Evolutionary conservation across 2,329 filamentous ascomycete genomes (phyloP).

Genomic region (Parafenestella ontariensis): DNA sequence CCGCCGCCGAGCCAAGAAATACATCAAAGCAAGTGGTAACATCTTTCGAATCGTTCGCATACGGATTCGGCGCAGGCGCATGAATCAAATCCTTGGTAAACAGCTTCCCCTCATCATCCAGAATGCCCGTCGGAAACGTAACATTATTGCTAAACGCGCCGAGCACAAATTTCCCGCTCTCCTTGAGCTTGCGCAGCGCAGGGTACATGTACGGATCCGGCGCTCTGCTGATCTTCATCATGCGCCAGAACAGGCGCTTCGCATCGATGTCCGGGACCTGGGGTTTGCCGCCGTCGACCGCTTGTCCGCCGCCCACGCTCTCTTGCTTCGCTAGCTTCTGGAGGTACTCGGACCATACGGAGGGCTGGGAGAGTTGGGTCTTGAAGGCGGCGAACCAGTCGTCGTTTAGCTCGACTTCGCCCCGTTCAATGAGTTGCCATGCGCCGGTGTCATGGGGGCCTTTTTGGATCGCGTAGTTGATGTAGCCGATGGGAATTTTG

Average conservation of each 20-base stretch:
- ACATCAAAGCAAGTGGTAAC: conserved; percentile 79
- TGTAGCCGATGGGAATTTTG: conserved; percentile 83
- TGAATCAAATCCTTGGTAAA: conserved; percentile 47
- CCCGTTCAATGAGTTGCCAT: conserved; percentile 89
- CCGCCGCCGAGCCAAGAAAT: conserved; percentile 85
- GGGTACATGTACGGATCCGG: conserved; percentile 91
- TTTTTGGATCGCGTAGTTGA: conserved; percentile 87
- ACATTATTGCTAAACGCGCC: conserved; percentile 91
- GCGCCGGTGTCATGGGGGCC: conserved; percentile 74
- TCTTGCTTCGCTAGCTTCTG: conserved; percentile 31
- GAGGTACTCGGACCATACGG: conserved; percentile 72
- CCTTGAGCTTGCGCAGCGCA: conserved; percentile 73
- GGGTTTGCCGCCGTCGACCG: conserved; percentile 51
- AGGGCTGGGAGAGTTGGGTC: conserved; percentile 70
- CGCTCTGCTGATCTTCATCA: conserved; percentile 77
- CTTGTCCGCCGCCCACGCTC: conserved; percentile 38
- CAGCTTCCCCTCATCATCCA: conserved; percentile 62
- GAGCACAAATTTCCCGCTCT: conserved; percentile 54
- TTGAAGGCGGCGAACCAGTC: conserved; percentile 80
- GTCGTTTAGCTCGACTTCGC: conserved; percentile 76
- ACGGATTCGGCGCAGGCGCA: conserved; percentile 23
- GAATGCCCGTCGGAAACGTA: conserved; percentile 79
- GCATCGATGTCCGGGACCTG: conserved; percentile 76
- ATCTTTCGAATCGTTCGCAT: conserved; percentile 51
- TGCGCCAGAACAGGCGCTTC: conserved; percentile 83